phyloP scores from a whole-genome alignment of 768 basidiomycete species.

The Termitomyces sp. region DNA sequence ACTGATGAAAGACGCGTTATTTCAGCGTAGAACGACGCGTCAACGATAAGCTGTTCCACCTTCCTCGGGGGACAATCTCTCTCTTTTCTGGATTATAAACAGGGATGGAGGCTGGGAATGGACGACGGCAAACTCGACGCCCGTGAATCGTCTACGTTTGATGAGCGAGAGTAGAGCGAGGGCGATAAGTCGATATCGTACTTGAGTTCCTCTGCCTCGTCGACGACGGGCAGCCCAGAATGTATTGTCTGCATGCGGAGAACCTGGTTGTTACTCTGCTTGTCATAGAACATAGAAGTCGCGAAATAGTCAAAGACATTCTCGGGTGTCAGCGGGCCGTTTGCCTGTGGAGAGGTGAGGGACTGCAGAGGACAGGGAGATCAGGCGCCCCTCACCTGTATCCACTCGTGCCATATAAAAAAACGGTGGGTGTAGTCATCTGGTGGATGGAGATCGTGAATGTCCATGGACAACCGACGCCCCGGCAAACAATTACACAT shows the following conservation, averaged over 20 bases:
- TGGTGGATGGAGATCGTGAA: conserved; percentile 69
- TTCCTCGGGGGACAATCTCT: conserved; percentile 79
- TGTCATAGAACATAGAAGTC: conserved; percentile 91
- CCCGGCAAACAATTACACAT: background rate
- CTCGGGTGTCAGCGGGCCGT: conserved; percentile 71
- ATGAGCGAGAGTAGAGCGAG: conserved; percentile 4
- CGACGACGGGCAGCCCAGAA: conserved; percentile 68
- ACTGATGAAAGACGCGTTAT: conserved; percentile 38
- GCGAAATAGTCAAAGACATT: conserved; percentile 91
- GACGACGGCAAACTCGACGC: conserved; percentile 83
- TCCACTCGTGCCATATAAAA: conserved; percentile 92
- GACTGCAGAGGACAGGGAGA: background rate
- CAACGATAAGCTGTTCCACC: conserved; percentile 40
- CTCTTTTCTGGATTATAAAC: conserved; percentile 88
- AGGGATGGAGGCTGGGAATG: conserved; percentile 76
- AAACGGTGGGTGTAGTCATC: conserved; percentile 82
- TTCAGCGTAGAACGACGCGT: conserved; percentile 4
- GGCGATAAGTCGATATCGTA: conserved; percentile 26
- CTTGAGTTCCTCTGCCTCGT: conserved; percentile 88
- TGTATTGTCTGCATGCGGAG: conserved; percentile 93
- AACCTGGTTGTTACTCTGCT: conserved; percentile 89
- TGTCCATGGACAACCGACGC: conserved; percentile 30
- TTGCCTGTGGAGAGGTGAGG: conserved; percentile 42
- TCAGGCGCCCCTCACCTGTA: conserved; percentile 48
- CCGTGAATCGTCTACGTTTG: conserved; percentile 64